phyloP scores from a whole-genome alignment of 176 grass and related monocot genomes.

The Luzula sylvatica region DNA sequence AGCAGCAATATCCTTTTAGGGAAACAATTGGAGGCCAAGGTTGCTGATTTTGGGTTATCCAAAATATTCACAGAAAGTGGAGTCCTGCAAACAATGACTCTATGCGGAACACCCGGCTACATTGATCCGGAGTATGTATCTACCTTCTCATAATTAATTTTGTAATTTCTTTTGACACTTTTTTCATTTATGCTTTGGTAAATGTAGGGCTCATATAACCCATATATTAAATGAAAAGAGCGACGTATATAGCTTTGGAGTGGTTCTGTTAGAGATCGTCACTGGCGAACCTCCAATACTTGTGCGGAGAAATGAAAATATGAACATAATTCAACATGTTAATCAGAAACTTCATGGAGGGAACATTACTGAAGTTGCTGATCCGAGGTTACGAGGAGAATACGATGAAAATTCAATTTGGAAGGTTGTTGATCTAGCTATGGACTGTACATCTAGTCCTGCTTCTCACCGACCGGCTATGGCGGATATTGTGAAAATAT shows the following conservation, averaged over 20 bases:
- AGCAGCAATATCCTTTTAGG: constrained; percentile 29
- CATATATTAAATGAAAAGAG: constrained; percentile 31
- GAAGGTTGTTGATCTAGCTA: constrained; percentile 21
- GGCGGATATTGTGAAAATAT: too few relatives aligned
- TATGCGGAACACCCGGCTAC: constrained; percentile 42
- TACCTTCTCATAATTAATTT: neutral
- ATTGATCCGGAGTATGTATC: constrained; percentile 49
- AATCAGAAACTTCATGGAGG: constrained; percentile 15
- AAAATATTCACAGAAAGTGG: neutral
- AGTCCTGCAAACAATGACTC: neutral
- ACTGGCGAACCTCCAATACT: constrained; percentile 18
- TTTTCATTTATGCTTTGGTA: too few relatives aligned
- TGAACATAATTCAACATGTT: constrained; percentile 5
- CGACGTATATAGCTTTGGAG: constrained; percentile 27
- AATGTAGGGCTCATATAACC: constrained; percentile 22
- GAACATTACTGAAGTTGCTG: constrained; percentile 13
- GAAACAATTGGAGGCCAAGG: constrained; percentile 17
- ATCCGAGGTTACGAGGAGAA: constrained; percentile 6
- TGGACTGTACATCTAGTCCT: constrained; percentile 9
- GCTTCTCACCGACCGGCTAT: constrained; percentile 4
- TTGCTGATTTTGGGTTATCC: constrained; percentile 30
- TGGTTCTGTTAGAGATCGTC: constrained; percentile 30
- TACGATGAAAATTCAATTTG: constrained; percentile 25
- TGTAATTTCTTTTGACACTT: neutral
- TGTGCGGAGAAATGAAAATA: neutral